Evolutionary conservation across 139 green algal genomes (phyloP).

Genomic region (Chlorella ohadii): DNA sequence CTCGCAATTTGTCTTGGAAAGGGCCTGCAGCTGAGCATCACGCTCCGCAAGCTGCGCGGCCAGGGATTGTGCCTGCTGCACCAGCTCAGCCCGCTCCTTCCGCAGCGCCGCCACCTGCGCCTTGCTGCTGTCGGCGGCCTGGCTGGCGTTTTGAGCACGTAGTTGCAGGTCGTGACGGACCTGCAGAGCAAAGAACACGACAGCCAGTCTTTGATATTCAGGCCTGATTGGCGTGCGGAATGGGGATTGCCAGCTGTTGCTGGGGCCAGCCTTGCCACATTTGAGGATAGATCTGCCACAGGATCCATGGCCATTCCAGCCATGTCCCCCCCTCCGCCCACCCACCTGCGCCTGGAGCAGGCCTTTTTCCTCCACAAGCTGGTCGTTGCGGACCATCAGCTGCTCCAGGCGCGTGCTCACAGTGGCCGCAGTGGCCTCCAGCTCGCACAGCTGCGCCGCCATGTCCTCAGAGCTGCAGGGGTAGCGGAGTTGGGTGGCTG

Average conservation of each 20-base stretch:
- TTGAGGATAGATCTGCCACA: no score
- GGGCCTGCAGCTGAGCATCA: not conserved
- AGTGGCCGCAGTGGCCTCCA: not conserved
- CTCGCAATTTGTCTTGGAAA: conserved; percentile 3
- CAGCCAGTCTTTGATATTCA: no score
- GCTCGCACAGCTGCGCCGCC: not conserved
- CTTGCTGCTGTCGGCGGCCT: not conserved
- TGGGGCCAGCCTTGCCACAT: no score
- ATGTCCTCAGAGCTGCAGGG: not conserved
- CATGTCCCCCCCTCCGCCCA: no score
- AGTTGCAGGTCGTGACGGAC: not conserved
- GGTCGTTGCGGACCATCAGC: not conserved
- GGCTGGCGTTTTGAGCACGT: not conserved
- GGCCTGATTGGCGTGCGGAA: no score
- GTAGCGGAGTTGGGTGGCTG: no score
- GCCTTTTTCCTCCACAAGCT: not conserved
- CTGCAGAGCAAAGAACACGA: no score
- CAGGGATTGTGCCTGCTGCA: conserved; percentile 5
- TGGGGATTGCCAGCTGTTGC: no score
- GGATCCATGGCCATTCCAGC: no score
- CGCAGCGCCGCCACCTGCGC: not conserved
- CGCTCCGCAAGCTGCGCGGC: not conserved
- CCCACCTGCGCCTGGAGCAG: not conserved
- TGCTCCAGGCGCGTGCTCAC: not conserved
- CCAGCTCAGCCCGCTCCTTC: not conserved